Base-by-base conservation (phyloP, 2,329 filamentous ascomycete species). In the Aspergillus spinulosporus region DNA sequence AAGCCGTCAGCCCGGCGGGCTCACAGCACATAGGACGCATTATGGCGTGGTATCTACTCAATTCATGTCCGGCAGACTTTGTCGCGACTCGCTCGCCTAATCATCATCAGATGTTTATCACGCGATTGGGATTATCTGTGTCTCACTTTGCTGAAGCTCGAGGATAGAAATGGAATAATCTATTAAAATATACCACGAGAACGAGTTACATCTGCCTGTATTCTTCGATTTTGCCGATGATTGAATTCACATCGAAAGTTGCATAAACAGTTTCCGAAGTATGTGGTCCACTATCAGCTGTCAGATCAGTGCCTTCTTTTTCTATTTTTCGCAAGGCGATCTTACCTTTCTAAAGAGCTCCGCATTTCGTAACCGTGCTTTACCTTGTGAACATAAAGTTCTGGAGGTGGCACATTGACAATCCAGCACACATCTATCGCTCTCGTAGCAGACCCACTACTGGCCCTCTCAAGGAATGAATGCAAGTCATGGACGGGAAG, bases 401-500 rank as follows among this genome's bases (percentile, higher is more conserved):
- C 29, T 31, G 36, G n/a, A 31, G 31, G 54, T 52, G 31, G 47
- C 54, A 59, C 34, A 37, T 12, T 37, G 34, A 12, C 34, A 37
- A 12, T 37, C 34, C 34, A 37, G 34, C 34, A 37, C 49, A 59
- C 49, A 60, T 45, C 5, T 60, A 55, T 52, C 57, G 56, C 42
- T 14, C 54, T 47, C 44, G 28, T 32, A n/a, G 40, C 53, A 43
- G 53, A 52, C 54, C 54, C 54, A 54, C 56, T 45, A 21, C 21
- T 21, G 49, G 32, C 39, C 37, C 15, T 46, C 29, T 37, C 37
- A 55, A 50, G 58, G 51, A 48, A 61, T 62, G 61, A 47, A 63
- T 61, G 62, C 63, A 62, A 58, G 63, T 63, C 63, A 64, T 65
- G 45, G 49, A 64, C 63, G 62, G 62, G 56, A 64, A 59, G 58